Evolutionary conservation across 2,329 filamentous ascomycete species (phyloP), one percentile per base, ranked within the genome.

Genomic region (Microdochium trichocladiopsis): DNA sequence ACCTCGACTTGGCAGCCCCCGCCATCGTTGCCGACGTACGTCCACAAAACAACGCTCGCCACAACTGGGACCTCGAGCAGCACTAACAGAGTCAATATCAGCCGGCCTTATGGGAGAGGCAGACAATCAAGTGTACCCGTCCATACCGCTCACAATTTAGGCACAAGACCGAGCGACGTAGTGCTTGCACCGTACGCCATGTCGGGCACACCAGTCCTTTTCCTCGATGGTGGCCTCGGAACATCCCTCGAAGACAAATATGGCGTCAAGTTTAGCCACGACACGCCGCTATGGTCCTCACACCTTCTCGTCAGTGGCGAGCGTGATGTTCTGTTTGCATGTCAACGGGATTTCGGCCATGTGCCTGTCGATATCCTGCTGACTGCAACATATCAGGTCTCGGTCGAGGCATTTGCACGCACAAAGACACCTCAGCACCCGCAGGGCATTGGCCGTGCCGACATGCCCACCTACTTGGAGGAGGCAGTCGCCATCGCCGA

Each of bases 371-470:
- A 88, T 61, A 72, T 88, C 25, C 66, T 88, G 21, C 73, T 85
- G 48, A 87, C 83, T 10, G 84, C 83, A 8, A 88, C 85, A 0
- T 88, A 88, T 63, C 84, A 88, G 62, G 70, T 79, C 1, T 85
- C 80, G 0, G 63, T 74, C 8, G 69, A 78, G 11, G 83, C 79
- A 0, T 86, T 87, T 57, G 63, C 66, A 2, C 69, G 68, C 36
- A 84, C 82, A 1, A 71, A 55, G 51, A 74, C 70, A 1, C 18
- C 65, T 0, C 57, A 67, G 2, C 71, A 66, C 47, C 74, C 77
- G 0, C 22, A 68, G 3, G 79, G 78, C 2, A 70, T 83, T 24
- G 54, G 63, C 2, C 58, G 61, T 3, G 54, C 59, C 5, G 66
- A 66, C 12, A 70, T 81, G 14, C 66, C 67, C 11, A 61, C 54